Evolutionary conservation across 768 basidiomycete species (phyloP), one percentile per base, ranked within the genome.

Genomic region (Tricholomella constricta): DNA sequence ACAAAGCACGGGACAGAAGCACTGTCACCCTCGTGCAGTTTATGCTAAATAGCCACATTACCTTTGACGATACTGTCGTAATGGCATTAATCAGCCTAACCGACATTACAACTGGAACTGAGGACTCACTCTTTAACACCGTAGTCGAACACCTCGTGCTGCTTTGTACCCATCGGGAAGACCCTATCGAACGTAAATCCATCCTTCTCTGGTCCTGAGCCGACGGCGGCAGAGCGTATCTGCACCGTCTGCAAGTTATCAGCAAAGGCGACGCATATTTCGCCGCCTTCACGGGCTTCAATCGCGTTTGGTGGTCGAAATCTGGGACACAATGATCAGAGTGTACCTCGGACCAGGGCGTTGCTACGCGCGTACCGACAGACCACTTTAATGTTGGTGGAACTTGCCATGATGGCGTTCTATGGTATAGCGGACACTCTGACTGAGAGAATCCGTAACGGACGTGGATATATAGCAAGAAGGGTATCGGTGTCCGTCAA

Each of bases 101-200:
- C 46, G 51, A n/a, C 4, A 31, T 60, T 45, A 34, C 43, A 40
- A 53, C 48, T 48, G 31, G 42, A 50, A 52, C 32, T n/a, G 36
- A 52, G 52, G 19, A 79, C 91, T 72, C 65, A 93, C 91, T 94
- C 96, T 71, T 94, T 96, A 35, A 99, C 92, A 48, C 97, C 97
- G 69, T 97, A 99, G 71, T 98, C 95, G 68, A 98, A 99, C 42
- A 99, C 94, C 70, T 98, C 94, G 48, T 84, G 74, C 69, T 99
- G 97, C 69, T 85, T 81, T 38, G 95, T 92, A 35, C 79, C 84
- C 79, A 95, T 93, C 51, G 93, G 88, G 69, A 99, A 99, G 19
- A 96, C 94, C 57, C 95, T 82, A 71, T 99, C 97, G 65, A 98
- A 96, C 31, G 94, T 94, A 75, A 99, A 99, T 23, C 96, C 96